Percentiles rank a stretch among this genome's conserved stretches.
These are phyloP conservation scores for Baeospora myosura DNA, from an alignment of 1,284 basidiomycete genomes.

Conservation along the genomic window DNA sequence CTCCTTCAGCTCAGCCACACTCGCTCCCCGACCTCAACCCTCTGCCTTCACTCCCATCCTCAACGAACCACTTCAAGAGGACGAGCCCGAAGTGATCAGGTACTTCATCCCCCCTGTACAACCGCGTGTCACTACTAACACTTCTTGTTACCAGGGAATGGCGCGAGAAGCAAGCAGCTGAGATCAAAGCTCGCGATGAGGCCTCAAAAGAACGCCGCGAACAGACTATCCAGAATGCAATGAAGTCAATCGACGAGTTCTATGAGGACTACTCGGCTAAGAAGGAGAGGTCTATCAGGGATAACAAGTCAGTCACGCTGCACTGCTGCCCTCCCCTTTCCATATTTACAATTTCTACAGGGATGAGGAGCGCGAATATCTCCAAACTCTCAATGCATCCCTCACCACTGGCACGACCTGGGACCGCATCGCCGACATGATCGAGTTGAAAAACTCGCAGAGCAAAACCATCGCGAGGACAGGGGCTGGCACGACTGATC, in stretches of 20 bases:
- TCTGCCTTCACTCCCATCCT: constrained; percentile 66
- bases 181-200: constrained; percentile 78
- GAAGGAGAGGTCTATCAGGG: constrained; percentile 88
- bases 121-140: background rate
- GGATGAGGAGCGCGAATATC: constrained; percentile 82
- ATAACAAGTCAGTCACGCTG: constrained; percentile 79
- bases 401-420: constrained; percentile 92
- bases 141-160: constrained; percentile 67
- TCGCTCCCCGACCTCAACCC: constrained; percentile 68
- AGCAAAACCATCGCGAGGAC: constrained; percentile 90
- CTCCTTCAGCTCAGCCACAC: constrained; percentile 45
- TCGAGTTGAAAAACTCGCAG: constrained; percentile 93
- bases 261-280: constrained; percentile 90
- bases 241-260: constrained; percentile 91
- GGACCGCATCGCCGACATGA: constrained; percentile 83
- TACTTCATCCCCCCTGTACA: constrained; percentile 25
- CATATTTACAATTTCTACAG: constrained; percentile 32
- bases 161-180: constrained; percentile 81
- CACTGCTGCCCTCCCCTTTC: background rate
- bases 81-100: constrained; percentile 88
- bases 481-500: constrained; percentile 84
- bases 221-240: constrained; percentile 84
- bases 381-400: constrained; percentile 65
- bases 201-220: constrained; percentile 74
- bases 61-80: constrained; percentile 63